Evolutionary conservation across 192 early-diverging fungal genomes (phyloP).

Genomic region (Obelidium mucronatum): DNA sequence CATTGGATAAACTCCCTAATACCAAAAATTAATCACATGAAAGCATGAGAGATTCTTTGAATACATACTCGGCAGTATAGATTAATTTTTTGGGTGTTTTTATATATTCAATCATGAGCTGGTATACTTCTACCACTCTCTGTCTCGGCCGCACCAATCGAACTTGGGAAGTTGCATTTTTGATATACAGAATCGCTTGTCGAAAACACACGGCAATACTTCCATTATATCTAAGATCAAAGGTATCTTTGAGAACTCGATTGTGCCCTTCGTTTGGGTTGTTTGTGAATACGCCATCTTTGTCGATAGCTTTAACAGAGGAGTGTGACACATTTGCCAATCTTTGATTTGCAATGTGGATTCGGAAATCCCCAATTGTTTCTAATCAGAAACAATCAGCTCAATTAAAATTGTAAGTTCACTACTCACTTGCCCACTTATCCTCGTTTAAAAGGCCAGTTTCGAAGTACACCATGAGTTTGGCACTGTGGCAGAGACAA

Average conservation of each 20-base stretch:
- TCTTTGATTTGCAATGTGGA: neutral
- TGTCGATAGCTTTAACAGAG: neutral
- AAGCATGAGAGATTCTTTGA: too few relatives aligned
- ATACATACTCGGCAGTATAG: too few relatives aligned
- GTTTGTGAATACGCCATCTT: neutral
- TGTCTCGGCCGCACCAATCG: too few relatives aligned
- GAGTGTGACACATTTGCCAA: neutral
- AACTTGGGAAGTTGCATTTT: too few relatives aligned
- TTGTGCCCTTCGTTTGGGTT: neutral
- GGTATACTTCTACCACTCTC: too few relatives aligned
- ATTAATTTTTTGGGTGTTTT: too few relatives aligned
- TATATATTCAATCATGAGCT: too few relatives aligned
- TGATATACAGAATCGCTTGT: too few relatives aligned
- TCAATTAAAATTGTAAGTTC: neutral
- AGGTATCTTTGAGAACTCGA: neutral
- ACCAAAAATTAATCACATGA: too few relatives aligned
- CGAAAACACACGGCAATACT: neutral
- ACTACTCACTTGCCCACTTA: neutral
- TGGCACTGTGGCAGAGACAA: neutral
- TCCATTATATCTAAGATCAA: neutral
- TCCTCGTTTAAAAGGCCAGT: neutral
- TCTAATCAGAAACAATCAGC: neutral
- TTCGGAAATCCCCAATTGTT: neutral
- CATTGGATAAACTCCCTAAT: too few relatives aligned
- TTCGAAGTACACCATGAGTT: neutral